Evolutionary conservation across 192 early-diverging fungal species (phyloP), one percentile per base, ranked within the genome.

Genomic region (Coemansia sp.): DNA sequence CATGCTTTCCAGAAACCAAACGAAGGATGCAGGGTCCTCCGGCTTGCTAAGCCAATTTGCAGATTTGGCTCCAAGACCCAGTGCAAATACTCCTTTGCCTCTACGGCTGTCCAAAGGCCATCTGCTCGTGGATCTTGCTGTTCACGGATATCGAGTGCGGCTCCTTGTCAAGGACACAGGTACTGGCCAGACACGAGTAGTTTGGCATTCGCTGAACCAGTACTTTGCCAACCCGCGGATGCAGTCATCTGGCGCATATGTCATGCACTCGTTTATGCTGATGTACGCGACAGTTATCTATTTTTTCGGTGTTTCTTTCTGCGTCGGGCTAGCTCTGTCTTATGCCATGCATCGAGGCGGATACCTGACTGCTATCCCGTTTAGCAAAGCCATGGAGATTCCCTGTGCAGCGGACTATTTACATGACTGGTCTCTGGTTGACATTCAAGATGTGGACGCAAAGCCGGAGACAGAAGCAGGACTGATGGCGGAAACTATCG

Each of bases 251-350:
- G 78, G 78, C 30, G 78, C 78, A 5, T 81, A 81, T 52, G 29
- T 81, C 34, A 81, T 81, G 78, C 78, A 81, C 54, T 81, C 78
- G 66, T 81, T 81, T 49, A 65, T 60, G 62, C 67, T 81, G 42
- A 81, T 81, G 78, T 81, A 72, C 62, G 51, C 51, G 17, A 0
- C 61, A 6, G 73, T 75, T 12, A 75, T 81, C 50, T 68, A 60
- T n/a, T 42, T 67, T 16, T 69, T 75, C 48, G 78, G 73, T 28
- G 63, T 55, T 2, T 56, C 55, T 6, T 67, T 72, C 36, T 66
- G 66, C 17, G 36, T 49, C 0, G 76, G 71, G 7, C 30, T 72
- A 48, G 55, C 38, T 4, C 31, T 34, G 10, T 49, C 65, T 0
- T 36, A 22, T 10, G 25, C 33, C 2, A 36, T 64, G 2, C 61